Percentiles rank a stretch among this genome's conserved stretches.
phyloP scores from a whole-genome alignment of 768 basidiomycete genomes.

The Tephrocybe rancida region DNA sequence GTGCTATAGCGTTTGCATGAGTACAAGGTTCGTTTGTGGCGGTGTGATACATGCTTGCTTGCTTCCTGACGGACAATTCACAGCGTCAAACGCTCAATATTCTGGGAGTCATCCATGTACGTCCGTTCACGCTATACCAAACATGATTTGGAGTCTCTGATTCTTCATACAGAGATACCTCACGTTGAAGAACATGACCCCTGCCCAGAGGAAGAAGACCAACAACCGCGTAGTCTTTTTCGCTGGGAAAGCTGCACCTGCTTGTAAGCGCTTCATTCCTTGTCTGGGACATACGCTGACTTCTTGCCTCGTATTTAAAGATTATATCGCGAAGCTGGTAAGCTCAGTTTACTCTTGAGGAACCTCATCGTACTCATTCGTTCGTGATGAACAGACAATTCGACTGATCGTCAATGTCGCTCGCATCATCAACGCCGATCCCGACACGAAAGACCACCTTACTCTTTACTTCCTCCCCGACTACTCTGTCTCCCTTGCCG shows the following conservation, averaged over 20 bases:
- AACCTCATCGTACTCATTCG: background rate
- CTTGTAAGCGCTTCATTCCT: conserved; percentile 50
- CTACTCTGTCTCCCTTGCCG: conserved; percentile 85
- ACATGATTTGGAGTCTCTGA: background rate
- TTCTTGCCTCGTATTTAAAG: conserved; percentile 33
- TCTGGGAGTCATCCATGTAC: conserved; percentile 82
- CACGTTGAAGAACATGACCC: conserved; percentile 74
- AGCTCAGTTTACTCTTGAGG: conserved; percentile 1
- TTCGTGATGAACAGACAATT: conserved; percentile 69
- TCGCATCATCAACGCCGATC: conserved; percentile 77
- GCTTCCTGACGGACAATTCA: background rate
- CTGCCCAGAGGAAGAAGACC: conserved; percentile 80
- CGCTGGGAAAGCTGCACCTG: conserved; percentile 96
- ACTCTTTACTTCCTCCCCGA: conserved; percentile 95
- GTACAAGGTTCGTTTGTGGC: conserved; percentile 62
- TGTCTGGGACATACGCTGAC: background rate
- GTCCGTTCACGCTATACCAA: conserved; percentile 24
- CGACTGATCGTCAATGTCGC: conserved; percentile 93
- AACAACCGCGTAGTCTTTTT: conserved; percentile 94
- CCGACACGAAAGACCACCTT: conserved; percentile 85
- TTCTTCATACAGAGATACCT: conserved; percentile 67
- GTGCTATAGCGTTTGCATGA: conserved; percentile 95
- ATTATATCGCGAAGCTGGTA: conserved; percentile 91
- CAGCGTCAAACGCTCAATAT: conserved; percentile 95
- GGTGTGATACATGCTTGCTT: background rate